Percentiles rank a stretch among this genome's conserved stretches.
Evolutionary conservation across 2,329 filamentous ascomycete species (phyloP).

Genomic region (Fusarium incarnatum): DNA sequence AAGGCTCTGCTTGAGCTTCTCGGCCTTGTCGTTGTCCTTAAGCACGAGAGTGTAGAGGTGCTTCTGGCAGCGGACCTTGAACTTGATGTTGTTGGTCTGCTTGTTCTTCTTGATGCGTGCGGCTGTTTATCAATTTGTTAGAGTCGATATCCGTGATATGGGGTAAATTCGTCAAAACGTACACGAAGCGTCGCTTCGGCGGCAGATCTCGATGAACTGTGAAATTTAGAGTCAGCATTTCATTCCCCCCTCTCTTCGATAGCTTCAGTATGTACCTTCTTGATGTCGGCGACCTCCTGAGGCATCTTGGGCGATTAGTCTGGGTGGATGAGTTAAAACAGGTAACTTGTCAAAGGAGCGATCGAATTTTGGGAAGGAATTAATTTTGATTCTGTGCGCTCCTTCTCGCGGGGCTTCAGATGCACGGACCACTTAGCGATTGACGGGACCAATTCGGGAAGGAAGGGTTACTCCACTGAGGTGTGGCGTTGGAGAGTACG

Average conservation of each 20-base stretch:
- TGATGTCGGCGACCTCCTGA: conserved; percentile 98
- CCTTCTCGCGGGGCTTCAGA: conserved; percentile 44
- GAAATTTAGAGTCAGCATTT: conserved; percentile 53
- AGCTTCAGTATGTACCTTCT: conserved; percentile 69
- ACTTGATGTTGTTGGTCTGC: conserved; percentile 94
- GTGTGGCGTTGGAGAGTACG: conserved; percentile 27
- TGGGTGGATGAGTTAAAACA: conserved; percentile 45
- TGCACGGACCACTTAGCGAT: conserved; percentile 44
- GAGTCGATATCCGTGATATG: conserved; percentile 34
- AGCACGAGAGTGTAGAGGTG: conserved; percentile 98
- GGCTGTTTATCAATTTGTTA: conserved; percentile 63
- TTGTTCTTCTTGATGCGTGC: conserved; percentile 97
- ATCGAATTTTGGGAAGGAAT: conserved; percentile 49
- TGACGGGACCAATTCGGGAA: conserved; percentile 28
- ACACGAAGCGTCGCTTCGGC: conserved; percentile 99
- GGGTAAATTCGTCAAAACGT: conserved; percentile 64
- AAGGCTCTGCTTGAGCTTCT: conserved; percentile 99
- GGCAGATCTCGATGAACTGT: conserved; percentile 99
- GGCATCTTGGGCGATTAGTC: conserved; percentile 84
- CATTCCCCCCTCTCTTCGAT: neutral
- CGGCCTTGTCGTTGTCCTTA: conserved; percentile 99
- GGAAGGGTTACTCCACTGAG: conserved; percentile 39
- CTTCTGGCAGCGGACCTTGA: conserved; percentile 99
- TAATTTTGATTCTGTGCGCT: conserved; percentile 48
- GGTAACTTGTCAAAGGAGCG: conserved; percentile 45